Percentiles rank a stretch among this genome's conserved stretches.
Evolutionary conservation across 2,329 filamentous ascomycete species (phyloP).

Genomic region (Nothopassalora personata): DNA sequence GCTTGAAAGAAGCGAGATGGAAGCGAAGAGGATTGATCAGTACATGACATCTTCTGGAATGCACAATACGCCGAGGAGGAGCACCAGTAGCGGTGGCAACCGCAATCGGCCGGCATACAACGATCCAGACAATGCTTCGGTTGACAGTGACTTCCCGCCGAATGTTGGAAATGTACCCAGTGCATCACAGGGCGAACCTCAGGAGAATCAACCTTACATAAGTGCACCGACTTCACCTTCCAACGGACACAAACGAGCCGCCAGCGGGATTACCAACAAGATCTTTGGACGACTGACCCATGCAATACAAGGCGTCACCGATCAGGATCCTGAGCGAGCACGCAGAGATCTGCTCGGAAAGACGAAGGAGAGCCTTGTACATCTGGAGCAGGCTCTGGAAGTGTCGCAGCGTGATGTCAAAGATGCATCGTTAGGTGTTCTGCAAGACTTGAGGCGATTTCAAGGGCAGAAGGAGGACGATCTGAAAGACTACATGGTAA

Average conservation of each 20-base stretch:
- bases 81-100: slow-evolving; percentile 41
- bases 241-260: slow-evolving; percentile 64
- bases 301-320: slow-evolving; percentile 91
- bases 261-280: slow-evolving; percentile 83
- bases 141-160: slow-evolving; percentile 93
- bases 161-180: slow-evolving; percentile 58
- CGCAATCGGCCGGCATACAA: slow-evolving; percentile 21
- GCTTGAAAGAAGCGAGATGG: slow-evolving; percentile 86
- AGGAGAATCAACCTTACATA: slow-evolving; percentile 29
- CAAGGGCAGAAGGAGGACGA: slow-evolving; percentile 95
- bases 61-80: slow-evolving; percentile 58
- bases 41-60: slow-evolving; percentile 74
- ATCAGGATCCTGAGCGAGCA: slow-evolving; percentile 90
- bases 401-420: slow-evolving; percentile 88
- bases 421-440: slow-evolving; percentile 80
- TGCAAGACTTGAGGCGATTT: slow-evolving; percentile 87
- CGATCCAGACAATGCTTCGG: slow-evolving; percentile 74
- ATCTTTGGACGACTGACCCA: slow-evolving; percentile 94
- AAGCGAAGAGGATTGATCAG: slow-evolving; percentile 88
- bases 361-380: slow-evolving; percentile 77
- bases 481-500: slow-evolving; percentile 88
- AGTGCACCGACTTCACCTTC: slow-evolving; percentile 25
- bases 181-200: slow-evolving; percentile 65
- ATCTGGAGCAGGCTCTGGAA: slow-evolving; percentile 85
- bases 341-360: slow-evolving; percentile 91